These are phyloP conservation scores for Exidia glandulosa DNA, from an alignment of 768 basidiomycete genomes.

Conservation along the genomic window DNA sequence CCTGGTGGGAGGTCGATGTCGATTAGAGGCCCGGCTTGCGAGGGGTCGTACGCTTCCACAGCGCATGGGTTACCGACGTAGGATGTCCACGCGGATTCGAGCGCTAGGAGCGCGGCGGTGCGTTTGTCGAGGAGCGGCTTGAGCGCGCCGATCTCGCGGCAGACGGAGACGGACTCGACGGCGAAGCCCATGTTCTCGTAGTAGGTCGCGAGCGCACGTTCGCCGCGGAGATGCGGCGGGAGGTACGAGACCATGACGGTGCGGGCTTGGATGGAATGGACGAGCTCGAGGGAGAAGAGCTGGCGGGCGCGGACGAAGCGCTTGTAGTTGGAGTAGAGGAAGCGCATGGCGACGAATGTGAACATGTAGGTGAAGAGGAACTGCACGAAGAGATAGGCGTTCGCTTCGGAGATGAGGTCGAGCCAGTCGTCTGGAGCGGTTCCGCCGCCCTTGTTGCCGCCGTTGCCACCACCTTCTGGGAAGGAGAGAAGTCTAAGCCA, in stretches of 20 bases:
- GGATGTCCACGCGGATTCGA: slow-evolving; percentile 79
- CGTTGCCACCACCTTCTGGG: too few species aligned
- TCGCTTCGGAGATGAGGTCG: slow-evolving; percentile 83
- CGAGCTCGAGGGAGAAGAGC: slow-evolving; percentile 86
- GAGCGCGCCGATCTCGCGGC: slow-evolving; percentile 68
- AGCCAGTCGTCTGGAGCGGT: slow-evolving; percentile 51
- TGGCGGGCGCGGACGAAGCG: slow-evolving; percentile 85
- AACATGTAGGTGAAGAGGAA: slow-evolving; percentile 92
- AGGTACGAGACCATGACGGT: slow-evolving; percentile 83
- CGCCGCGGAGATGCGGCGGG: slow-evolving; percentile 75
- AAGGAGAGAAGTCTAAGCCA: slow-evolving; percentile 33
- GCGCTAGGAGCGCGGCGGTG: slow-evolving; percentile 63
- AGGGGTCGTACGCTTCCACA: slow-evolving; percentile 70
- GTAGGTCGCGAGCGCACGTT: slow-evolving; percentile 80
- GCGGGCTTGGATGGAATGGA: slow-evolving; percentile 87
- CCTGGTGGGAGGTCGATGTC: slow-evolving; percentile 33
- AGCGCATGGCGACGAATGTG: slow-evolving; percentile 74
- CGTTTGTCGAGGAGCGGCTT: slow-evolving; percentile 64
- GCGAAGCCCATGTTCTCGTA: slow-evolving; percentile 80
- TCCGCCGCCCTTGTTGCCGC: slow-evolving; percentile 26
- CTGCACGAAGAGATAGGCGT: slow-evolving; percentile 80
- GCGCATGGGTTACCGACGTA: slow-evolving; percentile 93
- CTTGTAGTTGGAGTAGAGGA: slow-evolving; percentile 81
- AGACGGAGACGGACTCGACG: slow-evolving; percentile 89
- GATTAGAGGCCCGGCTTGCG: slow-evolving; percentile 36